Evolutionary conservation across 176 grass and related monocot genomes (phyloP).

Genomic region (Oryza brachyantha): DNA sequence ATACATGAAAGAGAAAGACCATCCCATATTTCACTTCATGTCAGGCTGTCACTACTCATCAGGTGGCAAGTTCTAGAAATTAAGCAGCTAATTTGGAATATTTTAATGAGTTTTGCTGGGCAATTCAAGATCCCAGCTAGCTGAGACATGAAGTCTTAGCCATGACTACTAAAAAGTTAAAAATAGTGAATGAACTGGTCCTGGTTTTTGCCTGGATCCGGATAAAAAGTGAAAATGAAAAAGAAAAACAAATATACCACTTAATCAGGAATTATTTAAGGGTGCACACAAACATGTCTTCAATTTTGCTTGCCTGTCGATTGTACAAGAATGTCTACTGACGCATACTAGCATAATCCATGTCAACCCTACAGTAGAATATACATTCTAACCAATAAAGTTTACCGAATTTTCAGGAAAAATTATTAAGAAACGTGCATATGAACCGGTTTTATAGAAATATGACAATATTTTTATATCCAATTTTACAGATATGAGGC

Average conservation of each 20-base stretch:
- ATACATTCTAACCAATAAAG: not conserved
- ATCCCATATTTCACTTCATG: not conserved
- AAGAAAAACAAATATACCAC: not conserved
- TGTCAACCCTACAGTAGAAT: not conserved
- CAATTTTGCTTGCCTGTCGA: not conserved
- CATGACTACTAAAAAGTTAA: not conserved
- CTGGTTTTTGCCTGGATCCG: not conserved
- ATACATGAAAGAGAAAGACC: too few relatives aligned
- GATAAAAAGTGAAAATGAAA: not conserved
- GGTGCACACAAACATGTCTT: not conserved
- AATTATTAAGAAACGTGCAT: not conserved
- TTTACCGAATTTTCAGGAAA: not conserved
- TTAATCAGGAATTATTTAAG: not conserved
- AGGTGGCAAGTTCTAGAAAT: not conserved
- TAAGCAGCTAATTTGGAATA: not conserved
- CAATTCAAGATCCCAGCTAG: not conserved
- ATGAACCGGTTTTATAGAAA: not conserved
- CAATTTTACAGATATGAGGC: not conserved
- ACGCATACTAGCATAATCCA: not conserved
- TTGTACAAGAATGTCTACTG: not conserved
- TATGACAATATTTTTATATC: not conserved
- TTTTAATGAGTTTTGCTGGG: not conserved
- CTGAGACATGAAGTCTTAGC: not conserved
- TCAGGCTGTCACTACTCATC: not conserved
- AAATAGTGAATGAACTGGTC: not conserved